These are phyloP conservation scores for Diaporthe longicolla DNA, from an alignment of 2,329 filamentous ascomycete species.

Conservation along the genomic window DNA sequence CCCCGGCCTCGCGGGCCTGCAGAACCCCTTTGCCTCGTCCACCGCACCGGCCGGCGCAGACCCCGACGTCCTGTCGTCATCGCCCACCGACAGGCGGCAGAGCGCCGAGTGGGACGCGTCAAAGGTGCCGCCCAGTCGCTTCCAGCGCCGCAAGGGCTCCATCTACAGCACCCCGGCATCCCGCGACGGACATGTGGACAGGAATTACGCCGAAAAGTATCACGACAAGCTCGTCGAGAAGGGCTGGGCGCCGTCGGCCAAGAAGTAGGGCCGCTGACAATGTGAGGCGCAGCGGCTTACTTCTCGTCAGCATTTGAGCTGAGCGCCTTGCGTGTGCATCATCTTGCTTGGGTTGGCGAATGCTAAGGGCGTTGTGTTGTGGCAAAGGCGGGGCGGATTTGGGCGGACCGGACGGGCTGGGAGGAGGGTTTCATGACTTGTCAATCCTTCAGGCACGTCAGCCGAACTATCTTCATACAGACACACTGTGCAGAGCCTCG, in stretches of 20 bases:
- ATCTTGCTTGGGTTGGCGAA: background rate
- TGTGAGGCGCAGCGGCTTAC: constrained; percentile 12
- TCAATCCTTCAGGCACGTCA: constrained; percentile 15
- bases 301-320: constrained; percentile 9
- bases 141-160: constrained; percentile 78
- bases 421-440: background rate
- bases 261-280: constrained; percentile 22
- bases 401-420: background rate
- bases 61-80: constrained; percentile 50
- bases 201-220: constrained; percentile 71
- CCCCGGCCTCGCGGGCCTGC: constrained; percentile 43
- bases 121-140: constrained; percentile 76
- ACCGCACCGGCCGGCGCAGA: constrained; percentile 1
- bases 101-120: constrained; percentile 72
- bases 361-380: constrained; percentile 3
- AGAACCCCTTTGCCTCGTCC: constrained; percentile 33
- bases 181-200: constrained; percentile 75
- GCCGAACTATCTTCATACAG: constrained; percentile 8
- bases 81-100: constrained; percentile 51
- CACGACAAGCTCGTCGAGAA: constrained; percentile 72
- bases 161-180: constrained; percentile 77
- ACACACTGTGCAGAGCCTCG: background rate
- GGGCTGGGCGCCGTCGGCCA: constrained; percentile 50
- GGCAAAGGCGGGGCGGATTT: background rate
- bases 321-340: constrained; percentile 3